Percentiles rank a stretch among this genome's conserved stretches.
phyloP scores from a whole-genome alignment of 2,329 filamentous ascomycete genomes.

The Paecilomyces niveus region DNA sequence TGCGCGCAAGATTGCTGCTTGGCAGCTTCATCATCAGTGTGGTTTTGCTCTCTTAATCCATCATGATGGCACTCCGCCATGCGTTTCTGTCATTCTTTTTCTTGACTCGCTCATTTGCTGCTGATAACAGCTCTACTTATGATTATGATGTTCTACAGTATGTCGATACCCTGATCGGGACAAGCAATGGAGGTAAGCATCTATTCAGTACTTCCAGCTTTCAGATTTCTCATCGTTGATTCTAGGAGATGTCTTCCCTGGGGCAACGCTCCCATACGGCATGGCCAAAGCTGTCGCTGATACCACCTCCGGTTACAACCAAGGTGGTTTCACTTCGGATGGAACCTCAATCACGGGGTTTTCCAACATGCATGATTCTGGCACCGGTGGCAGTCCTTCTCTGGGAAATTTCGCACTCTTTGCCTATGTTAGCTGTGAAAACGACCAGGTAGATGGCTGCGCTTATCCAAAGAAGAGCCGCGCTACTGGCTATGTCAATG shows the following conservation, averaged over 20 bases:
- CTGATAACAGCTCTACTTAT: constrained; percentile 7
- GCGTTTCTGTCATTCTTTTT: not conserved
- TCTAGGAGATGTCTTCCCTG: constrained; percentile 50
- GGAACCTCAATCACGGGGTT: constrained; percentile 47
- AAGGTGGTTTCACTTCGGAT: constrained; percentile 50
- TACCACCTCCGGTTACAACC: constrained; percentile 43
- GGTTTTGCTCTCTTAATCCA: not conserved
- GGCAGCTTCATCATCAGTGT: not conserved
- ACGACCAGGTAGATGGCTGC: constrained; percentile 56
- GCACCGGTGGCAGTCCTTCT: constrained; percentile 50
- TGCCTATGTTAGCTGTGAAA: constrained; percentile 54
- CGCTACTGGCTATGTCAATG: constrained; percentile 40
- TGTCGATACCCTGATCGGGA: constrained; percentile 49
- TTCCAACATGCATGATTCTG: constrained; percentile 44
- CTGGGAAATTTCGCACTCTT: constrained; percentile 69
- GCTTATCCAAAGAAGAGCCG: constrained; percentile 51
- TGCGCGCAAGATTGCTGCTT: not conserved
- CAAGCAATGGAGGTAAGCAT: constrained; percentile 38
- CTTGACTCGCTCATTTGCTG: constrained; percentile 4
- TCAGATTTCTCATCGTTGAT: not conserved
- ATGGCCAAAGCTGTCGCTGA: constrained; percentile 53
- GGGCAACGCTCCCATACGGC: constrained; percentile 48
- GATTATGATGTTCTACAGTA: constrained; percentile 38
- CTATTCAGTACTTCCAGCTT: not conserved
- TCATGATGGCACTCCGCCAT: not conserved